Conservation (phyloP, 2,329 filamentous ascomycete genomes). For the Aspergillus brasiliensis region DNA sequence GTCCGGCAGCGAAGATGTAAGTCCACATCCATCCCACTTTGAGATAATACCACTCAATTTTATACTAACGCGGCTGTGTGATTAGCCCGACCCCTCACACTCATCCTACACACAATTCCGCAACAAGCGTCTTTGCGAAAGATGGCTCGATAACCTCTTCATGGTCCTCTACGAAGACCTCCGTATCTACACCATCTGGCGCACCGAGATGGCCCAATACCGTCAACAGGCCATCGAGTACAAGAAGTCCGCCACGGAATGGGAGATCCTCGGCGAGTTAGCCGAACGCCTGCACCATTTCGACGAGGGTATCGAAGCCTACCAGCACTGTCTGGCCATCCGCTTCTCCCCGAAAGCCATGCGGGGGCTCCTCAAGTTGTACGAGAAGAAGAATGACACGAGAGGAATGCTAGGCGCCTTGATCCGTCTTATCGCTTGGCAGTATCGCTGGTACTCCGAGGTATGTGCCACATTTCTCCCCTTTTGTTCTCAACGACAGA, state of each 20-base stretch:
- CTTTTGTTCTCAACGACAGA: background rate
- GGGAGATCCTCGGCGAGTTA: conserved; percentile 93
- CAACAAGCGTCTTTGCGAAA: conserved; percentile 94
- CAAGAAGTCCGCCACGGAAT: conserved; percentile 95
- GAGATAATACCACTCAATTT: background rate
- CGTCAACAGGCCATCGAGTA: conserved; percentile 91
- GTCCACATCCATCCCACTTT: conserved; percentile 25
- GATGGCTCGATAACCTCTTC: conserved; percentile 97
- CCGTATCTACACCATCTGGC: conserved; percentile 98
- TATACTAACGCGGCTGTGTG: background rate
- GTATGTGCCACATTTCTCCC: conserved; percentile 44
- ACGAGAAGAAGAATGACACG: conserved; percentile 76
- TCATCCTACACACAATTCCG: conserved; percentile 86
- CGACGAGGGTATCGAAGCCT: conserved; percentile 91
- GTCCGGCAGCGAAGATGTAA: conserved; percentile 70
- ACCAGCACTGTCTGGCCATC: conserved; percentile 80
- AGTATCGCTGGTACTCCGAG: conserved; percentile 99
- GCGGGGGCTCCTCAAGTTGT: conserved; percentile 76
- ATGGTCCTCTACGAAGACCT: conserved; percentile 99
- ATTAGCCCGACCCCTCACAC: conserved; percentile 64
- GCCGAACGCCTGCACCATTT: conserved; percentile 90
- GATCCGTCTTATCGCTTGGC: conserved; percentile 92
- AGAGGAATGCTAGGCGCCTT: conserved; percentile 80
- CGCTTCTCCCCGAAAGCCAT: conserved; percentile 94
- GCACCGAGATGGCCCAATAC: conserved; percentile 95